Evolutionary conservation across 192 early-diverging fungal genomes (phyloP).

Genomic region (Podila verticillata): DNA sequence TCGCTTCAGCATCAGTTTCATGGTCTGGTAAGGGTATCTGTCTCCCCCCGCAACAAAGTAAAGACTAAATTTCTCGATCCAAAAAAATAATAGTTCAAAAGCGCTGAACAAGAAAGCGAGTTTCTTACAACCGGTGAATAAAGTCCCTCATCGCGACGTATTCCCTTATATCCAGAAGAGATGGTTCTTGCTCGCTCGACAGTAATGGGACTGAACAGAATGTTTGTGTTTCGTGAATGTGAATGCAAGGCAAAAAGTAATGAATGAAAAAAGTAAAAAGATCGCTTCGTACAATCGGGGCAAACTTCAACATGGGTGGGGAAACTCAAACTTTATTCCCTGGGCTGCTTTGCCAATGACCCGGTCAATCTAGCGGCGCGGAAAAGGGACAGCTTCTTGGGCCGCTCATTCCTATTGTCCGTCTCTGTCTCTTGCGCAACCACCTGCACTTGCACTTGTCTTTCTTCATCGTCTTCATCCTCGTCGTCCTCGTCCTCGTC

Average conservation of each 20-base stretch:
- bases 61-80: background rate
- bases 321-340: background rate
- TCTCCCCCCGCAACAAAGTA: background rate
- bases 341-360: slow-evolving; percentile 30
- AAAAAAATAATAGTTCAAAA: no score
- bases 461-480: background rate
- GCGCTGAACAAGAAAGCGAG: background rate
- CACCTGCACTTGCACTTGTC: background rate
- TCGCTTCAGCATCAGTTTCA: slow-evolving; percentile 26
- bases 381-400: slow-evolving; percentile 48
- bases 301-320: no score
- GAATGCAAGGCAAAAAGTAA: no score
- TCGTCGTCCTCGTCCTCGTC: background rate
- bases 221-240: no score
- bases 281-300: no score
- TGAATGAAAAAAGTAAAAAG: no score
- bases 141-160: slow-evolving; percentile 24
- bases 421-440: background rate
- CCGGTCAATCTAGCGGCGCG: slow-evolving; percentile 40
- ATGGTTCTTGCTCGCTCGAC: no score
- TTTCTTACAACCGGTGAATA: slow-evolving; percentile 24
- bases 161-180: background rate
- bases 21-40: slow-evolving; percentile 26
- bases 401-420: slow-evolving; percentile 34
- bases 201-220: no score